Conservation (phyloP, 139 green algal genomes). For the Nannochloris sp. region DNA sequence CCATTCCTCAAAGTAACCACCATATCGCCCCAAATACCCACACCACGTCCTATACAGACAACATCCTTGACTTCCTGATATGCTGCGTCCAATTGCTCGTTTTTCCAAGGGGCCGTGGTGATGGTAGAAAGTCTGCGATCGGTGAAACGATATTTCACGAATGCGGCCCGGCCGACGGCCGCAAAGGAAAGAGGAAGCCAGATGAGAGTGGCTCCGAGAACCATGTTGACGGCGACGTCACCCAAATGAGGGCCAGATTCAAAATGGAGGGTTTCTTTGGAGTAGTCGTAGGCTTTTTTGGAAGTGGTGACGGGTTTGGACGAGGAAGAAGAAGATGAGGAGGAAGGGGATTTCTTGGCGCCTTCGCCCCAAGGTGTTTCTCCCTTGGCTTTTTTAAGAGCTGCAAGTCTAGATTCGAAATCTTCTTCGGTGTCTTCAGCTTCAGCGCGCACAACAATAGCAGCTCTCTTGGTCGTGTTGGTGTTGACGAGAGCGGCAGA, state of each 20-base stretch:
- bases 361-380: conserved; percentile 43
- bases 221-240: conserved; percentile 78
- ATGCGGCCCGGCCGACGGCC: conserved; percentile 56
- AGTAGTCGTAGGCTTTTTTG: conserved; percentile 50
- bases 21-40: conserved; percentile 89
- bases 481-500: background rate
- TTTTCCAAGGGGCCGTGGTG: conserved; percentile 80
- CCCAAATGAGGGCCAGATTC: conserved; percentile 46
- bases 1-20: conserved; percentile 68
- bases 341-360: background rate
- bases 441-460: background rate
- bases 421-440: conserved; percentile 38
- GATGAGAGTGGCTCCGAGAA: conserved; percentile 67
- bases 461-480: background rate
- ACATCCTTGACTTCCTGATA: conserved; percentile 74
- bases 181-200: conserved; percentile 79
- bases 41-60: conserved; percentile 55
- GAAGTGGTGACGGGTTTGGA: background rate
- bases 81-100: conserved; percentile 29
- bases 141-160: conserved; percentile 86
- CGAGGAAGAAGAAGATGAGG: background rate
- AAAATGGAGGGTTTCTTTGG: conserved; percentile 57
- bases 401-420: conserved; percentile 65
- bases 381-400: conserved; percentile 58
- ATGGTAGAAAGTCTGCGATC: conserved; percentile 69